Percentiles rank a stretch among this genome's conserved stretches.
Evolutionary conservation across 163 green algal species (phyloP).

Genomic region (Scenedesmus sp.): DNA sequence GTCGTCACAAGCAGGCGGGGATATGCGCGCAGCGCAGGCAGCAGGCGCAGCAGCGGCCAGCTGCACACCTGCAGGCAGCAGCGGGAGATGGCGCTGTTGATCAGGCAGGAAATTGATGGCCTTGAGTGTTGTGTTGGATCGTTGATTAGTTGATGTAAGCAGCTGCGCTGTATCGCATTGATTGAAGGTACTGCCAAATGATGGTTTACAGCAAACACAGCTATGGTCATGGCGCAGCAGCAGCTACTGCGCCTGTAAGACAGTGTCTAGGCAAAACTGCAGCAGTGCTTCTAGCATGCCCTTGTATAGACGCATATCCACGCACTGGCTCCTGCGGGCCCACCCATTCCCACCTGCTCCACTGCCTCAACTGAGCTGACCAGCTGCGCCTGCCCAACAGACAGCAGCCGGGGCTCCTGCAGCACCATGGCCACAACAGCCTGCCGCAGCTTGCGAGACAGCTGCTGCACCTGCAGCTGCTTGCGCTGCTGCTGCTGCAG

Average conservation of each 20-base stretch:
- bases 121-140: neutral
- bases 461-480: neutral
- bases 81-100: neutral
- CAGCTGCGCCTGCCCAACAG: neutral
- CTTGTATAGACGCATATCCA: neutral
- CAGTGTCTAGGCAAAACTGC: neutral
- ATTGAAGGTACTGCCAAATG: too few species aligned
- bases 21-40: neutral
- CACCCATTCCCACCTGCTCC: conserved; percentile 36
- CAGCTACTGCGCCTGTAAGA: neutral
- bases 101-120: neutral
- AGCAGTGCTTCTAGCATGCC: neutral
- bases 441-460: neutral
- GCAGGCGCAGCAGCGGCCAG: neutral
- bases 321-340: neutral
- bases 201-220: too few species aligned
- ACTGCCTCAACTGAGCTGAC: conserved; percentile 37
- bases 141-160: too few species aligned
- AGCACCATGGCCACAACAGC: conserved; percentile 8
- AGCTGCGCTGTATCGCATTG: too few species aligned
- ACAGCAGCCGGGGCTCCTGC: conserved; percentile 32
- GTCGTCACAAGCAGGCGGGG: conserved; percentile 31
- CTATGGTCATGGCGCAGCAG: too few species aligned
- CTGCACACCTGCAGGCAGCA: neutral
- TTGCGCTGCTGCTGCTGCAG: conserved; percentile 7